Conservation (phyloP, 148 eudicot species). For the Rhododendron simsii region DNA sequence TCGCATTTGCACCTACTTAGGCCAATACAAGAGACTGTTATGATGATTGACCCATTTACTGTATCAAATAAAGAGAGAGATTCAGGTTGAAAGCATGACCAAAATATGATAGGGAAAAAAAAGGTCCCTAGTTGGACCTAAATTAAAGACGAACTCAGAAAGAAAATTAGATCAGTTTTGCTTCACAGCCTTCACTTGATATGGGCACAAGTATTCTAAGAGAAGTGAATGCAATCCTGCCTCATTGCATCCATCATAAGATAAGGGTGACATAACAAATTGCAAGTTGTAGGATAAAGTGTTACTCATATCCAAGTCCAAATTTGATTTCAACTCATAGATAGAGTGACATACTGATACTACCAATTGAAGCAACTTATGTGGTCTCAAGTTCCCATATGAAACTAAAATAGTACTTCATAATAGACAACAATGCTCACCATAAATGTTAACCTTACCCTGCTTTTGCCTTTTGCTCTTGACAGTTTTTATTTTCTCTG, state of each 20-base stretch:
- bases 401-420: neutral
- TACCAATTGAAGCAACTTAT: neutral
- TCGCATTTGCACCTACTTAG: neutral
- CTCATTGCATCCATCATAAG: neutral
- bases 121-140: neutral
- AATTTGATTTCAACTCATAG: neutral
- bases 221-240: neutral
- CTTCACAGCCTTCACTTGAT: neutral
- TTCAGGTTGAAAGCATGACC: neutral
- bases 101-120: neutral
- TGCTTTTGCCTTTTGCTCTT: slow-evolving; percentile 53
- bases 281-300: neutral
- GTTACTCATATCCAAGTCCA: neutral
- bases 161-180: neutral
- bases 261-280: neutral
- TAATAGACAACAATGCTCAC: neutral
- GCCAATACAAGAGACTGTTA: neutral
- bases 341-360: neutral
- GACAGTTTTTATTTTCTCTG: slow-evolving; percentile 61
- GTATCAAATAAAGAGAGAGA: neutral
- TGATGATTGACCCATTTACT: neutral
- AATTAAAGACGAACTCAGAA: neutral
- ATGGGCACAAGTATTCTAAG: neutral
- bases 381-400: neutral
- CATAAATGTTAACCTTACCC: slow-evolving; percentile 34